phyloP scores from a whole-genome alignment of 345 rosid species.

The Punica granatum region DNA sequence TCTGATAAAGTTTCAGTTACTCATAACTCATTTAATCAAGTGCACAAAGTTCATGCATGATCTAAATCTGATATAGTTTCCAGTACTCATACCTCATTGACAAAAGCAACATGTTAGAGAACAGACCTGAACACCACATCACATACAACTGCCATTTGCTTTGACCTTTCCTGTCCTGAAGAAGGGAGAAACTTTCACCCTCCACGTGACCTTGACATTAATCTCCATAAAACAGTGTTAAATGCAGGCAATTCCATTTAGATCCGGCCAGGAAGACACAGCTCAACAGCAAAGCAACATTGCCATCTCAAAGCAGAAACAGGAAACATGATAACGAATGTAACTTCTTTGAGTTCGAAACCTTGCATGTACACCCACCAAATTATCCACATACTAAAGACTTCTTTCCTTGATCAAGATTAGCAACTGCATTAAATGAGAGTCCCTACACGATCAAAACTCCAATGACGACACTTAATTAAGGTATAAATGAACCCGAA shows the following conservation, averaged over 20 bases:
- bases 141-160: neutral
- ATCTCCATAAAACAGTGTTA: neutral
- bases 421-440: neutral
- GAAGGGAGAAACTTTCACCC: neutral
- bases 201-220: neutral
- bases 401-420: neutral
- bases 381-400: neutral
- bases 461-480: neutral
- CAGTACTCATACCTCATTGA: neutral
- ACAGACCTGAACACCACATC: neutral
- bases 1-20: neutral
- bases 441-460: neutral
- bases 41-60: neutral
- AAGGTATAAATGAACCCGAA: neutral
- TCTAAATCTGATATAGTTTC: neutral
- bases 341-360: neutral
- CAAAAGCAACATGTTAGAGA: neutral
- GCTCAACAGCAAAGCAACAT: neutral
- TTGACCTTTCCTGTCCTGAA: neutral
- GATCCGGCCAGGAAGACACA: neutral
- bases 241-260: neutral
- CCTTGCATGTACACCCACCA: neutral
- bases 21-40: neutral
- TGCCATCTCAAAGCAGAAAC: neutral
- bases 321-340: neutral